Evolutionary conservation across 441 rosid species (phyloP).

Genomic region (Populus hybrid): DNA sequence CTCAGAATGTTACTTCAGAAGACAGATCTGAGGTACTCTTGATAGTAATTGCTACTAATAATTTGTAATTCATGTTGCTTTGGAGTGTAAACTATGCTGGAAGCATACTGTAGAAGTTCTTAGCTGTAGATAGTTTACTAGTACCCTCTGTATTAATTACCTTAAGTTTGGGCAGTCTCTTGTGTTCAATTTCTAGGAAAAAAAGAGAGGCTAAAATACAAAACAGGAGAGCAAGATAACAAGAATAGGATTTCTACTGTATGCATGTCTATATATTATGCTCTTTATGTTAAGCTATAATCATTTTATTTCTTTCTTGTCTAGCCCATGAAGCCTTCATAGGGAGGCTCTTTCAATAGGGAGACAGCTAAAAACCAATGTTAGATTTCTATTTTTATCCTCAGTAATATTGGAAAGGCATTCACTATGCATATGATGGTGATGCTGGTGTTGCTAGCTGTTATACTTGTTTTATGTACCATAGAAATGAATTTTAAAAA

Average conservation of each 20-base stretch:
- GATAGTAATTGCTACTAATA: neutral
- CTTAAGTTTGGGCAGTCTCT: neutral
- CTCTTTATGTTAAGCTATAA: neutral
- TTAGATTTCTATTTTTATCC: neutral
- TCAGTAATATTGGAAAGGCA: neutral
- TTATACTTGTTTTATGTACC: neutral
- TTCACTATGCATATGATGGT: neutral
- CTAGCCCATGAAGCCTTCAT: neutral
- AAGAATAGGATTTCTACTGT: neutral
- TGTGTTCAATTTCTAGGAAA: neutral
- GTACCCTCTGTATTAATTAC: neutral
- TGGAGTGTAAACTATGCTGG: conserved; percentile 7
- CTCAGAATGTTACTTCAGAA: conserved; percentile 20
- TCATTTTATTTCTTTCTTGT: neutral
- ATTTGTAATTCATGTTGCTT: neutral
- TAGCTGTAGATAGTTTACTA: neutral
- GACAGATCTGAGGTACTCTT: conserved; percentile 38
- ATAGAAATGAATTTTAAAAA: neutral
- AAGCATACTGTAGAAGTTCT: conserved; percentile 17
- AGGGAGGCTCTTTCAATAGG: neutral
- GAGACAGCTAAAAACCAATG: neutral
- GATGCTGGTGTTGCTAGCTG: neutral
- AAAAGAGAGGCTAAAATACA: neutral
- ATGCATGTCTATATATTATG: neutral
- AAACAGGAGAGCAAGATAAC: neutral